Conservation (phyloP, 805 yeast species). For the Candida succiphila region DNA sequence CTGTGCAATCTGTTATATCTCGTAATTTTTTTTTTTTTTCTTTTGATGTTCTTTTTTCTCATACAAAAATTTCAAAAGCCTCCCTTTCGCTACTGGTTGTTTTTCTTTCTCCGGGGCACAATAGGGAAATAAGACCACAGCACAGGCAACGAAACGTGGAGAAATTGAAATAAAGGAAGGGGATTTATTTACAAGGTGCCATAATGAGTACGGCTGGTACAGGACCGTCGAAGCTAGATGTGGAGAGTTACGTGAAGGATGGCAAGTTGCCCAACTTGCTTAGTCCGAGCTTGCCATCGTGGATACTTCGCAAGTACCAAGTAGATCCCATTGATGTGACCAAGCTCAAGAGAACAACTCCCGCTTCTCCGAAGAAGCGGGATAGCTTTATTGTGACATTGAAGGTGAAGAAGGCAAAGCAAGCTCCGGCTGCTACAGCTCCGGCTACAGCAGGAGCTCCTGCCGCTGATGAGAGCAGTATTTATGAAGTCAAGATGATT, state of each 20-base stretch:
- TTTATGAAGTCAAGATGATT: constrained; percentile 3
- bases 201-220: no score
- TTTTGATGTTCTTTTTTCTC: no score
- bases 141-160: no score
- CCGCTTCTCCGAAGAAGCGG: no score
- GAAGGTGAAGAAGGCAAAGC: not conserved
- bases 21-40: not conserved
- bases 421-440: not conserved
- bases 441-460: not conserved
- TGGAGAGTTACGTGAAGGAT: not conserved
- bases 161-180: no score
- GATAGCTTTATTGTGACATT: not conserved
- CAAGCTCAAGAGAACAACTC: no score
- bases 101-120: no score
- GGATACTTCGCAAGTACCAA: not conserved
- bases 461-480: not conserved
- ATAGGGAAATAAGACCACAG: no score
- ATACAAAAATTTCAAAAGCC: no score
- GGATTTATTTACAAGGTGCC: no score
- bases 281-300: not conserved
- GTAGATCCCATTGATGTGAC: not conserved
- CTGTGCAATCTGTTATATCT: no score
- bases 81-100: no score
- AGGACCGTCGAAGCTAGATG: not conserved
- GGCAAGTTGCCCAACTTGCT: constrained; percentile 1